Conservation (phyloP, 139 green algal genomes). For the Coelastrella sp. region DNA sequence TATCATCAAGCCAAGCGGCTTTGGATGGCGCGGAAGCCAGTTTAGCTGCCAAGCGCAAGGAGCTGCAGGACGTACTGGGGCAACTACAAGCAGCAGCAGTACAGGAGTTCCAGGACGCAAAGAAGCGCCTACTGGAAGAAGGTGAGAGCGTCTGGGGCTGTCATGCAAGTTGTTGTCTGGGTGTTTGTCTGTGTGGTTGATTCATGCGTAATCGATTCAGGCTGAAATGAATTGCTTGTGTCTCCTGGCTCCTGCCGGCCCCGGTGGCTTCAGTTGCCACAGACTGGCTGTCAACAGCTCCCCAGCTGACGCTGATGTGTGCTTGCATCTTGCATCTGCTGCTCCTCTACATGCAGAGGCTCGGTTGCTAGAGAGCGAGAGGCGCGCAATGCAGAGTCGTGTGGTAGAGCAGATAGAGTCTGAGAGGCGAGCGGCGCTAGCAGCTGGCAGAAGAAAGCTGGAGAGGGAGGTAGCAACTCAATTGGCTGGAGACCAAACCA, state of each 20-base stretch:
- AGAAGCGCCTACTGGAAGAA: constrained; percentile 42
- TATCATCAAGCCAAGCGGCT: constrained; percentile 22
- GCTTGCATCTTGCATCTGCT: not conserved
- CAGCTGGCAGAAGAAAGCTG: constrained; percentile 42
- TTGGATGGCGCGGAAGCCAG: constrained; percentile 37
- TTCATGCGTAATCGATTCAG: no score
- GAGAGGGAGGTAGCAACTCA: constrained; percentile 46
- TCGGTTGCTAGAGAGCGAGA: constrained; percentile 52
- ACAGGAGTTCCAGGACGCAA: constrained; percentile 32
- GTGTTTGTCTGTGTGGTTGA: no score
- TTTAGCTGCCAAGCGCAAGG: constrained; percentile 45
- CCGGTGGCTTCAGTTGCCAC: no score
- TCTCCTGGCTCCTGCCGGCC: no score
- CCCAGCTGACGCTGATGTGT: not conserved
- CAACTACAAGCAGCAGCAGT: constrained; percentile 33
- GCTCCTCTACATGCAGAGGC: constrained; percentile 23
- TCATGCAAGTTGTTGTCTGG: no score
- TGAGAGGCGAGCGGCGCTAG: constrained; percentile 47
- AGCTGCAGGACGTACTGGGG: constrained; percentile 41
- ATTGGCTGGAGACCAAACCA: constrained; percentile 23
- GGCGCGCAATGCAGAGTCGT: constrained; percentile 46
- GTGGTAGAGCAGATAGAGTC: constrained; percentile 52
- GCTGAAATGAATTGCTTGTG: no score
- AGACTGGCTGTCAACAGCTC: no score
- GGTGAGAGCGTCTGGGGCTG: constrained; percentile 2